Evolutionary conservation across 176 grass and related monocot genomes (phyloP).

Genomic region (Oryza brachyantha): DNA sequence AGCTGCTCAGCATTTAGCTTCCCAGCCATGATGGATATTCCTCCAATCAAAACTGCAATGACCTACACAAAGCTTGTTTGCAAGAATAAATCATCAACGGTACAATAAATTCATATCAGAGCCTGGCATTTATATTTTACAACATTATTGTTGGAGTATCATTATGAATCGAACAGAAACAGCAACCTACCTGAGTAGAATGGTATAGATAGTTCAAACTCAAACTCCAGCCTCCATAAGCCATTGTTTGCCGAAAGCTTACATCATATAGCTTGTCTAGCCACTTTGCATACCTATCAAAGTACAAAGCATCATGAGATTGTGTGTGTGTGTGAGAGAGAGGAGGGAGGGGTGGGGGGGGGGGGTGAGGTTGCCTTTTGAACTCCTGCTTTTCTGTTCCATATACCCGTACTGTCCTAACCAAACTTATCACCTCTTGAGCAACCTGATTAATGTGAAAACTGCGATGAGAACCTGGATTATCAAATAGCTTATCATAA

Average conservation of each 20-base stretch:
- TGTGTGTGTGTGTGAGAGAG: background rate
- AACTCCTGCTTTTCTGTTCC: conserved; percentile 93
- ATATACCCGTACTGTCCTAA: conserved; percentile 85
- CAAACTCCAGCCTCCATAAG: conserved; percentile 94
- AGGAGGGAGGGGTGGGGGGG: background rate
- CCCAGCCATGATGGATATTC: conserved; percentile 88
- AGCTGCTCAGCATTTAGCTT: conserved; percentile 83
- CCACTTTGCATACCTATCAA: conserved; percentile 84
- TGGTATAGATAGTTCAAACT: conserved; percentile 99
- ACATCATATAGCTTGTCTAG: conserved; percentile 81
- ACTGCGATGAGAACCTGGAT: conserved; percentile 10
- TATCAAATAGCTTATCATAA: conserved; percentile 25
- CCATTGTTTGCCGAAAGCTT: conserved; percentile 86
- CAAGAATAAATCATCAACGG: conserved; percentile 51
- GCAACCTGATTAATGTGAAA: conserved; percentile 64
- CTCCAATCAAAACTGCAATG: conserved; percentile 93
- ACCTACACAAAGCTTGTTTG: conserved; percentile 88
- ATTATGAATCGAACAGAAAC: background rate
- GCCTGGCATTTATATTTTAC: background rate
- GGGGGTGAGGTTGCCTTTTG: conserved; percentile 48
- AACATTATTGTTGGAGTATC: background rate
- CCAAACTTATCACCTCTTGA: conserved; percentile 82
- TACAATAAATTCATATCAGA: conserved; percentile 23
- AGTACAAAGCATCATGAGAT: conserved; percentile 34
- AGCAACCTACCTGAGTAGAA: conserved; percentile 76